Conservation (phyloP, 345 rosid species). For the Geranium brycei region DNA sequence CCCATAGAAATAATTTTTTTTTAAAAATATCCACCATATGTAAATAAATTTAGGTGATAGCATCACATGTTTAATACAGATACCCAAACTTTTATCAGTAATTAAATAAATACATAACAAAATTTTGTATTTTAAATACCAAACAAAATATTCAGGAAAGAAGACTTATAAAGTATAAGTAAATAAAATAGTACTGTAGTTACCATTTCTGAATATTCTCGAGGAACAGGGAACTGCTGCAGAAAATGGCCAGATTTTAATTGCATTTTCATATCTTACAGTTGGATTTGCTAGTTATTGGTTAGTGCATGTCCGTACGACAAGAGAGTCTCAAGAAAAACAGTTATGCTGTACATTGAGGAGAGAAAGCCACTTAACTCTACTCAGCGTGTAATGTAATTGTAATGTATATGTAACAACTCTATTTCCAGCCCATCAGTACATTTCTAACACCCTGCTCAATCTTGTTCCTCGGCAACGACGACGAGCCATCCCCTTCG, state of each 20-base stretch:
- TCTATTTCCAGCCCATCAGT: constrained; percentile 47
- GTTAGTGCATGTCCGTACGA: not conserved
- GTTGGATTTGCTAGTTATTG: not conserved
- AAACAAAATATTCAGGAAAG: too few species aligned
- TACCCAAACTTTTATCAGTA: too few species aligned
- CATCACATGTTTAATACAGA: too few species aligned
- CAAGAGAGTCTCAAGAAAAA: not conserved
- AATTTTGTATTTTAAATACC: too few species aligned
- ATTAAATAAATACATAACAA: too few species aligned
- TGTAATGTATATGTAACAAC: constrained; percentile 10
- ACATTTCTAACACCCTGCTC: constrained; percentile 33
- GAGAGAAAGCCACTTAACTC: not conserved
- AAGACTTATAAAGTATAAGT: too few species aligned
- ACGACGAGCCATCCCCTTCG: constrained; percentile 24
- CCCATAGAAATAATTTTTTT: too few species aligned
- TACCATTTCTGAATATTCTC: too few species aligned
- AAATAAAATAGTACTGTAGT: too few species aligned
- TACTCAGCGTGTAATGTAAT: not conserved
- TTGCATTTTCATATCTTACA: not conserved
- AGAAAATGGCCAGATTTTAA: not conserved
- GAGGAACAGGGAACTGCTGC: not conserved
- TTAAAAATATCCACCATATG: too few species aligned
- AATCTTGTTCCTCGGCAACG: constrained; percentile 29
- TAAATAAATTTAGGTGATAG: too few species aligned
- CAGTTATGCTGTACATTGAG: not conserved